Conservation (phyloP, 495 filamentous ascomycete species). For the Stereocaulon alpinum region DNA sequence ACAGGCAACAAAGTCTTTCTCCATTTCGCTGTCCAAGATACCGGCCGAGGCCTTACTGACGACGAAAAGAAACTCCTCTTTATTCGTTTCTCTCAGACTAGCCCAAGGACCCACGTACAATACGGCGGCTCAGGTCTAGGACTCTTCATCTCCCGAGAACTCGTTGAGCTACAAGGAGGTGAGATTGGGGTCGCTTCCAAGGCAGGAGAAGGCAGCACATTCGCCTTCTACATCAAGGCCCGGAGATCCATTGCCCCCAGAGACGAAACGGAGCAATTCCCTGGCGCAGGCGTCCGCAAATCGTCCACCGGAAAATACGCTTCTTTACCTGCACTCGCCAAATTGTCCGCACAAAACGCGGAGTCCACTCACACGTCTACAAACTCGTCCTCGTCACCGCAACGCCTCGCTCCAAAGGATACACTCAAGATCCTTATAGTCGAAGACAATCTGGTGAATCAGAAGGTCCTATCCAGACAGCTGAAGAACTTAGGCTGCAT, state of each 20-base stretch:
- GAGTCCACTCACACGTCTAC: neutral
- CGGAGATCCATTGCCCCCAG: conserved; percentile 33
- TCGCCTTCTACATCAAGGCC: conserved; percentile 72
- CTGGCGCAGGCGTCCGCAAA: conserved; percentile 18
- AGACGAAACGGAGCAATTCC: conserved; percentile 21
- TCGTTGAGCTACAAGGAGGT: conserved; percentile 74
- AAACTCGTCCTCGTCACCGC: neutral
- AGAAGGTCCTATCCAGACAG: conserved; percentile 55
- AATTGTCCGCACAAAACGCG: neutral
- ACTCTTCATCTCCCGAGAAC: conserved; percentile 66
- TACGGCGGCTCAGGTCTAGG: conserved; percentile 80
- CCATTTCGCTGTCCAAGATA: conserved; percentile 65
- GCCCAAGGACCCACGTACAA: conserved; percentile 64
- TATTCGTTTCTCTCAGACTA: conserved; percentile 71
- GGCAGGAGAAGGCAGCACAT: conserved; percentile 65
- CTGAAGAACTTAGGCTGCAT: conserved; percentile 52
- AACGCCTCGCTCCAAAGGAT: conserved; percentile 5
- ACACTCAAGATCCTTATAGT: conserved; percentile 52
- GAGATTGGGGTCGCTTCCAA: conserved; percentile 71
- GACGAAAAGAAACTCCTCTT: conserved; percentile 68
- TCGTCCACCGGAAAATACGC: conserved; percentile 21
- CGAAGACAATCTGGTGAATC: conserved; percentile 75
- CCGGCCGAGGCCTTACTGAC: conserved; percentile 63
- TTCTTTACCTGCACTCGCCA: too few species aligned
- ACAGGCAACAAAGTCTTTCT: conserved; percentile 56